A percentile compares a stretch with the other conserved stretches of the same genome.
Evolutionary conservation across 768 basidiomycete species (phyloP).

Genomic region (Lactarius tabidus): DNA sequence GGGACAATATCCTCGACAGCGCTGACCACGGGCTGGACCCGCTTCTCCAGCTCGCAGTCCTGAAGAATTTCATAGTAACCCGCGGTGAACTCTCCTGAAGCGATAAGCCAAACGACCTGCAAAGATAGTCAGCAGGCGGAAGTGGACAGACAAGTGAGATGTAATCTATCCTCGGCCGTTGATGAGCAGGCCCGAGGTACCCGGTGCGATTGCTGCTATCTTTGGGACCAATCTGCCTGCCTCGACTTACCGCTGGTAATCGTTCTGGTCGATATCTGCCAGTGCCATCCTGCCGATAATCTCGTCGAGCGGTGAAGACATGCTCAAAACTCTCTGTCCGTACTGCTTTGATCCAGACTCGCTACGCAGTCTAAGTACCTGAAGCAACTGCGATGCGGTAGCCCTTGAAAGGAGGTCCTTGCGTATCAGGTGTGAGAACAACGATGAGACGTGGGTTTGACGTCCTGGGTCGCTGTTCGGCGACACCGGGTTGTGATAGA

Average conservation of each 20-base stretch:
- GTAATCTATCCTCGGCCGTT: conserved; percentile 88
- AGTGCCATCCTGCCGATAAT: conserved; percentile 37
- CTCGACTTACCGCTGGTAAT: conserved; percentile 43
- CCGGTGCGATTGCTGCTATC: conserved; percentile 55
- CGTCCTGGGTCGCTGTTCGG: conserved; percentile 23
- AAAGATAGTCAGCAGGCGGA: conserved; percentile 1
- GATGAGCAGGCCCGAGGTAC: conserved; percentile 60
- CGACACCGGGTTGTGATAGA: conserved; percentile 66
- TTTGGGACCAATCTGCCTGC: conserved; percentile 47
- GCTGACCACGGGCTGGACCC: conserved; percentile 62
- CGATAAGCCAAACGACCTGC: conserved; percentile 77
- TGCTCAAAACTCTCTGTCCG: conserved; percentile 40
- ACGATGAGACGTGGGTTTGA: conserved; percentile 38
- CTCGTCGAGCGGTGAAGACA: conserved; percentile 32
- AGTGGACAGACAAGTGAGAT: too few relatives aligned
- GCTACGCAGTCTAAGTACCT: conserved; percentile 35
- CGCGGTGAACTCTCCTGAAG: conserved; percentile 50
- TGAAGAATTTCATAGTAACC: conserved; percentile 74
- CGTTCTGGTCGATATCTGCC: conserved; percentile 34
- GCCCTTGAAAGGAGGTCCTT: conserved; percentile 38
- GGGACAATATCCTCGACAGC: conserved; percentile 57
- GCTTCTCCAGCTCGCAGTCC: conserved; percentile 67
- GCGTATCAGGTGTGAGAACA: conserved; percentile 50
- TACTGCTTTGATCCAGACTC: conserved; percentile 17
- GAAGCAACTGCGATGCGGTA: conserved; percentile 39